These are phyloP conservation scores for Arthrobotrys sphaeroides DNA, from an alignment of 2,329 filamentous ascomycete genomes.

Conservation along the genomic window DNA sequence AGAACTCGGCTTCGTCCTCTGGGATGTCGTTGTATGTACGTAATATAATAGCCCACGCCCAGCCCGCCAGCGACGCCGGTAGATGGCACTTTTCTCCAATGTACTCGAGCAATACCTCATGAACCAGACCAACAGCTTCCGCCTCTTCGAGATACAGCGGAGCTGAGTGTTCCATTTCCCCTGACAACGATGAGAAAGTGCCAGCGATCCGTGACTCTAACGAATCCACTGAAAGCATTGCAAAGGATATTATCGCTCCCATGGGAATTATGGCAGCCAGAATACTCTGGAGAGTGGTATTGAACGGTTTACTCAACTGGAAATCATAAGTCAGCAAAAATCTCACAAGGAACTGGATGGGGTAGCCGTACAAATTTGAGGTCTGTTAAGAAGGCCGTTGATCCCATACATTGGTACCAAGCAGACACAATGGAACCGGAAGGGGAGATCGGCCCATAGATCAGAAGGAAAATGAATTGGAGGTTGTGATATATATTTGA, in stretches of 20 bases:
- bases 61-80: slow-evolving; percentile 54
- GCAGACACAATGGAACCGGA: slow-evolving; percentile 70
- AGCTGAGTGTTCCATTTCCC: slow-evolving; percentile 34
- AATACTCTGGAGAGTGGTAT: slow-evolving; percentile 54
- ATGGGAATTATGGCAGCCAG: slow-evolving; percentile 55
- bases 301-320: slow-evolving; percentile 53
- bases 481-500: slow-evolving; percentile 78
- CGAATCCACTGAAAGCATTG: slow-evolving; percentile 55
- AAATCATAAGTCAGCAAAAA: slow-evolving; percentile 10
- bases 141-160: slow-evolving; percentile 55
- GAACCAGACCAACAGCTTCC: slow-evolving; percentile 48
- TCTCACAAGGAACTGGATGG: background rate
- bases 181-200: slow-evolving; percentile 32
- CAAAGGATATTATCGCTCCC: slow-evolving; percentile 56
- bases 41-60: slow-evolving; percentile 56
- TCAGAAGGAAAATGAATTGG: slow-evolving; percentile 75
- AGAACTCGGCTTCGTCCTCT: slow-evolving; percentile 20
- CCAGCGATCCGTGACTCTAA: slow-evolving; percentile 53
- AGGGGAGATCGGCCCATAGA: slow-evolving; percentile 70
- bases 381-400: slow-evolving; percentile 71
- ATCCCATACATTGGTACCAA: slow-evolving; percentile 79
- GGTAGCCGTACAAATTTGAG: slow-evolving; percentile 49
- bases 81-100: slow-evolving; percentile 34
- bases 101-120: slow-evolving; percentile 55
- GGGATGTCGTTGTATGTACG: slow-evolving; percentile 24